Conservation (phyloP, 164 flowering plant genomes). For the Protea cynaroides region DNA sequence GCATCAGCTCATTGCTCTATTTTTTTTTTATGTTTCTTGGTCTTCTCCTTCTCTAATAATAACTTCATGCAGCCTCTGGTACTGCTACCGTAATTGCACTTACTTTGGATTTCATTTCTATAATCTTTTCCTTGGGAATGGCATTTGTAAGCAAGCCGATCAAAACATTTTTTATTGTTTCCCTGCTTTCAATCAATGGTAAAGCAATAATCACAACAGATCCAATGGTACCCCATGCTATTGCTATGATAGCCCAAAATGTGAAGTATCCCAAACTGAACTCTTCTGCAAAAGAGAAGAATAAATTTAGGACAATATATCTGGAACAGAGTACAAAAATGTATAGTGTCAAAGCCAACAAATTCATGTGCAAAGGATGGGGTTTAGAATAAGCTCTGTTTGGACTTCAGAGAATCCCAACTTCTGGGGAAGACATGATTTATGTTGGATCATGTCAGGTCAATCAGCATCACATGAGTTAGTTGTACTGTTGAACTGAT, state of each 20-base stretch:
- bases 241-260: conserved; percentile 85
- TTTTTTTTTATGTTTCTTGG: conserved; percentile 24
- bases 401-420: background rate
- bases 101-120: conserved; percentile 59
- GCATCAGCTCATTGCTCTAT: conserved; percentile 14
- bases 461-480: no score
- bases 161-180: conserved; percentile 45
- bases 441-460: no score
- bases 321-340: background rate
- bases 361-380: background rate
- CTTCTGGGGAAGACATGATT: no score
- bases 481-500: no score
- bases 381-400: background rate
- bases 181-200: conserved; percentile 84
- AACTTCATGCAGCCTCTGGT: conserved; percentile 56
- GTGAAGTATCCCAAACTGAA: conserved; percentile 83
- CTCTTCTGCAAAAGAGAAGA: conserved; percentile 39
- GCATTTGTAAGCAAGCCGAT: conserved; percentile 87
- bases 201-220: conserved; percentile 74
- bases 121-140: conserved; percentile 62
- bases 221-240: conserved; percentile 92
- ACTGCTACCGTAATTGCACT: conserved; percentile 45
- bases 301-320: background rate
- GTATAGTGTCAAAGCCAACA: background rate
- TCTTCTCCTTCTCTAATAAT: conserved; percentile 27